Evolutionary conservation across 495 filamentous ascomycete genomes (phyloP).

Genomic region (Tetracladium setigerum): DNA sequence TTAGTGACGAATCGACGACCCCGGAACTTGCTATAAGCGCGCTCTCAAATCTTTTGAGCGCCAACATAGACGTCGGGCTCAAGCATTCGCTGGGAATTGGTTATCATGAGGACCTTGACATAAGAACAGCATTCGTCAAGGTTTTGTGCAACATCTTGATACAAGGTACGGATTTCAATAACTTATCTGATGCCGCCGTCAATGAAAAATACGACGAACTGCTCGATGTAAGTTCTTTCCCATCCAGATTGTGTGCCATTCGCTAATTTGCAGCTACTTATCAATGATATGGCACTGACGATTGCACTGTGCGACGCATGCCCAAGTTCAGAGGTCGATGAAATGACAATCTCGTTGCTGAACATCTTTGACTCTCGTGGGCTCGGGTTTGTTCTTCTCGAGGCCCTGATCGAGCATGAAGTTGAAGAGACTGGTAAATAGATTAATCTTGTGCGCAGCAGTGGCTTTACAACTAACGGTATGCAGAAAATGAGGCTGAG

Average conservation of each 20-base stretch:
- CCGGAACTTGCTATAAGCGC: slow-evolving; percentile 56
- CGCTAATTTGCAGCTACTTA: slow-evolving; percentile 36
- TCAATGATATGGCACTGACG: slow-evolving; percentile 50
- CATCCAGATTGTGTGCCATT: not conserved
- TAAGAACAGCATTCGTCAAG: slow-evolving; percentile 58
- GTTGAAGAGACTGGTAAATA: slow-evolving; percentile 49
- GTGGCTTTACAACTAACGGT: not conserved
- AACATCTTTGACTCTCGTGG: slow-evolving; percentile 62
- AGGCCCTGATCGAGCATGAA: slow-evolving; percentile 58
- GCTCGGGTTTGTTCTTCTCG: slow-evolving; percentile 48
- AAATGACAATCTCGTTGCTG: slow-evolving; percentile 53
- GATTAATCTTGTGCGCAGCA: not conserved
- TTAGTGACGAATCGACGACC: slow-evolving; percentile 26
- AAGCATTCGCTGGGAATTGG: slow-evolving; percentile 58
- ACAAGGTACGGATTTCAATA: slow-evolving; percentile 61
- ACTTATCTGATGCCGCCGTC: slow-evolving; percentile 53
- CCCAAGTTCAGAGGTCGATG: slow-evolving; percentile 56
- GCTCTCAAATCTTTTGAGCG: slow-evolving; percentile 56
- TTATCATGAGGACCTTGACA: slow-evolving; percentile 58
- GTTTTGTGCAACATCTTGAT: slow-evolving; percentile 60
- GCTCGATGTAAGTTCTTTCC: slow-evolving; percentile 36
- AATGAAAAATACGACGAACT: slow-evolving; percentile 58
- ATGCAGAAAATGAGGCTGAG: slow-evolving; percentile 52
- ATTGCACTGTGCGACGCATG: slow-evolving; percentile 54
- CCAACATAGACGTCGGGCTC: slow-evolving; percentile 60